Evolutionary conservation across 1,284 basidiomycete genomes (phyloP), one percentile per base, ranked within the genome.

Genomic region (Trichosporon sp.): DNA sequence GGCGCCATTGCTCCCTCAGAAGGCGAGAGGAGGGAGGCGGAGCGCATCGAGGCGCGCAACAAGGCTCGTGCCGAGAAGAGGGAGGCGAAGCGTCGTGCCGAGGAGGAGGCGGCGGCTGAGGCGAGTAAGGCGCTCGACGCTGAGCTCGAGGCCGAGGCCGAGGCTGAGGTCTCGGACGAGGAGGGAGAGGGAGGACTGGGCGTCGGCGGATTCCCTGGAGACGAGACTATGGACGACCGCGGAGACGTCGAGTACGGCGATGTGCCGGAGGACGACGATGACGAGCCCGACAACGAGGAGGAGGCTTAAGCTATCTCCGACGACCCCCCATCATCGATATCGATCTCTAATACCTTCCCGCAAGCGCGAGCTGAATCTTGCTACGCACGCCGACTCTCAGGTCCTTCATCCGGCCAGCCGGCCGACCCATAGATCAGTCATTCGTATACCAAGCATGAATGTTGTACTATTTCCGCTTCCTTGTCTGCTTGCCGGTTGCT

Each of bases 161-260:
- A 68, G 21, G 73, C 74, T 0, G 78, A 75, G 31, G 70, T 54
- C 1, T 68, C 71, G 35, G 72, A 59, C 48, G 71, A 71, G 64
- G 69, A 59, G 35, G 73, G 71, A 21, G 76, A 73, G 40, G 70
- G 67, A 66, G 75, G 79, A 67, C 76, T 79, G 54, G 70, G 67
- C 7, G 75, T 73, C 26, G 78, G 68, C 38, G 73, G 70, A 46
- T 76, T 76, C 71, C 76, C 74, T 26, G 78, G 73, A 16, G 78
- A 73, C 51, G 68, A 71, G 65, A 71, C 69, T 2, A 78, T 79
- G 74, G 77, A 75, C 63, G 78, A 78, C 70, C 72, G 75, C 63
- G 78, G 76, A 3, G 77, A 79, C 70, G 73, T 79, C 48, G 78
- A 79, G 70, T 81, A 82, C 73, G 80, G 79, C 10, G 80, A 82